Base-by-base conservation (phyloP, 2,329 filamentous ascomycete species). In the Trichoderma atrobrunneum region DNA sequence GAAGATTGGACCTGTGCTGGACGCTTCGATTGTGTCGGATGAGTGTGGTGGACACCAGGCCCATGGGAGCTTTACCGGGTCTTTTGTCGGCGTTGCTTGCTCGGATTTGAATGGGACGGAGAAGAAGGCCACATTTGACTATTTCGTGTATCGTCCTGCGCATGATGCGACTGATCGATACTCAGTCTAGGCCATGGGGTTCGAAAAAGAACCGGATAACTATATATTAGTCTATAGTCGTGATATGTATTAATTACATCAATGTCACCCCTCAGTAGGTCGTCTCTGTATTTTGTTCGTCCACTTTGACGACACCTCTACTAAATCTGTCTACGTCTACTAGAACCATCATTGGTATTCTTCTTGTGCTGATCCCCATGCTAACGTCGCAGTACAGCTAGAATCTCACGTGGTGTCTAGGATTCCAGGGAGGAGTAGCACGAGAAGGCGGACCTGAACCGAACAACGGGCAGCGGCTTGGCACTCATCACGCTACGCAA, bases 41-140 rank as follows among this genome's bases (percentile, higher is more conserved):
- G 89, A 91, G 80, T 91, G 89, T 72, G 89, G 89, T 11, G 89
- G 88, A 0, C 88, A 90, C 73, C 84, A 86, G 73, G 84, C 81
- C 3, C 87, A 90, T 74, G 89, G 89, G 1, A 91, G 89, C 77
- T 91, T 91, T 74, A 91, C 89, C 0, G 89, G 89, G 0, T 87
- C 89, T 0, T 89, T 89, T 80, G 85, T 88, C 0, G 87, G 87
- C 0, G 79, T 89, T 74, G 87, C 87, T 1, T 86, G 85, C 54
- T 88, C 86, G 3, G 87, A 89, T 77, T 70, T 88, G 56, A 88
- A 89, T 70, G 87, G 87, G 3, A 84, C 83, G 18, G 85, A 81
- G 10, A 74, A 78, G 68, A 77, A 80, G 67, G 87, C 87, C 0
- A 79, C 73, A 5, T 89, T 89, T 78, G 86, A 87, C 71, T 84